Base-by-base conservation (phyloP, 345 rosid species). In the Ceriops tagal region DNA sequence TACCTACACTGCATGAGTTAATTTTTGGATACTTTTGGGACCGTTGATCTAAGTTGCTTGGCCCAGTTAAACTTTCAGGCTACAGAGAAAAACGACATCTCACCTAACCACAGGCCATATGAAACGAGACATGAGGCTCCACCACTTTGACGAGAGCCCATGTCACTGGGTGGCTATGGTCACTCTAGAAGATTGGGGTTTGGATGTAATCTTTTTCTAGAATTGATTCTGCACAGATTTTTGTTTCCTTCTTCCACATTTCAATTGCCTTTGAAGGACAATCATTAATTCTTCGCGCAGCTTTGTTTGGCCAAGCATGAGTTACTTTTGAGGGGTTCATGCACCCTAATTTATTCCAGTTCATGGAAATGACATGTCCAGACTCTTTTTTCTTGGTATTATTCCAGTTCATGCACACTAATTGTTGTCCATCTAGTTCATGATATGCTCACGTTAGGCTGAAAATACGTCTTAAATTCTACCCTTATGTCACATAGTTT, bases 121-220 rank as follows among this genome's bases (percentile, higher is more conserved):
- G 55, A 39, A 71, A 39, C 58, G 37, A 16, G 70, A 65, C 66
- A 56, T 11, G 15, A 47, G 82, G 79, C 79, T 72, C 82, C 82
- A 75, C 79, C 71, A 57, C 77, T 64, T 69, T 68, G 79, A 74
- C 76, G 31, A 60, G 34, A 64, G 53, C 73, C 73, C 61, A 43
- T 20, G 6, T 64, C 39, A 63, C 63, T 74, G 69, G 75, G 8
- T 37, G 71, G 37, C 60, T 53, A 3, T 7, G 51, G 60, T 11
- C 59, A 57, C 34, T 34, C 61, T 27, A 7, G 37, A 59, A 28
- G 4, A 16, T 59, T 19, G 37, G 63, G 26, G 15, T 1, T 28
- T 28, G 20, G 63, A 19, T 16, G 18, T 2, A 21, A 22, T 2
- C 8, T 9, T 71, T 62, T 62, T n/a, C 65, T 30, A 43, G 27